Base-by-base conservation (phyloP, 2,329 filamentous ascomycete genomes). In the Xylaria sp. region DNA sequence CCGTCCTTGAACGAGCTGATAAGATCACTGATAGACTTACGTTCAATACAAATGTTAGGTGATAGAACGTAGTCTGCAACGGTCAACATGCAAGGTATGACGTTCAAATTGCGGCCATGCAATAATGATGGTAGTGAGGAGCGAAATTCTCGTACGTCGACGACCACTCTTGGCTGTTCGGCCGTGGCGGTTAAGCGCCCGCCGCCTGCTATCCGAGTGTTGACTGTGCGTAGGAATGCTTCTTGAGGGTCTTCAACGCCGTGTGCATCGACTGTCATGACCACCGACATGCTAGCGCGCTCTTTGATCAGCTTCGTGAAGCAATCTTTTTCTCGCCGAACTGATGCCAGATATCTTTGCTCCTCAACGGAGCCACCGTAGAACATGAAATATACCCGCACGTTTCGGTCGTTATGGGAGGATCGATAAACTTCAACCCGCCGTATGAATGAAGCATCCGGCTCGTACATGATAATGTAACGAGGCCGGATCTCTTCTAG, bases 401-500 rank as follows among this genome's bases (percentile, higher is more conserved):
- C 93, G 76, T 93, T 94, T 44, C 94, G 87, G 78, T 95, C 93
- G 67, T 91, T 92, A 81, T 99, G 96, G 10, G 94, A 98, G 62
- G 94, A 97, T 48, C 96, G 90, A 81, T 98, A 99, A 1, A 98
- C 94, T 79, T 99, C 96, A 23, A 99, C 92, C 46, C 95, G 88
- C 15, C 96, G 90, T 76, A 98, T 97, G 80, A 99, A 99, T 2
- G 95, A 91, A 2, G 95, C 90, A 73, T 98, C 94, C 0, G 96
- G 95, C 79, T 98, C 96, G 80, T 98, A 99, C 96, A 99, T 98
- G 82, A 99, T 92, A 68, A 99, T 94, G 80, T 98, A 98, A 69
- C 93, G 90, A 41, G 96, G 96, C 77, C 93, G 94, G 67, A 96
- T 87, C 81, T 99, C 96, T 79, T 99, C 95, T 1, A 99, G 87